Evolutionary conservation across 2,329 filamentous ascomycete genomes (phyloP).

Genomic region (Periconia macrospinosa): DNA sequence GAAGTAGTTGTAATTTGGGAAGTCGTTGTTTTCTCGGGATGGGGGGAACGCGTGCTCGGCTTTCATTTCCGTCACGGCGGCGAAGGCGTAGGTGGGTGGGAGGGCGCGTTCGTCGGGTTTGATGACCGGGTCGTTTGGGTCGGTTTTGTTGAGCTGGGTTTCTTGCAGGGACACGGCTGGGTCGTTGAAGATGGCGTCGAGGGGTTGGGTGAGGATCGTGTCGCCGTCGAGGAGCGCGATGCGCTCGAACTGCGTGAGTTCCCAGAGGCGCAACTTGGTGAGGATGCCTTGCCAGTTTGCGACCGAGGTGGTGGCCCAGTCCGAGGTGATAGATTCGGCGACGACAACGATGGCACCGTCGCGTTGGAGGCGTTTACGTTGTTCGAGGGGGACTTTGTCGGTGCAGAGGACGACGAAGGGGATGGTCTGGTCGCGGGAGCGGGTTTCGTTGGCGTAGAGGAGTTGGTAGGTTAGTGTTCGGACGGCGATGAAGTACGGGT

Average conservation of each 20-base stretch:
- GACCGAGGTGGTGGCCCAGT: conserved; percentile 27
- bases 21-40: conserved; percentile 19
- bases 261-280: conserved; percentile 41
- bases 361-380: conserved; percentile 35
- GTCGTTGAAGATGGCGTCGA: conserved; percentile 38
- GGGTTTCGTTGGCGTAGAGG: conserved; percentile 35
- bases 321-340: conserved; percentile 33
- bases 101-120: conserved; percentile 13
- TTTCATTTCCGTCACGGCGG: conserved; percentile 25
- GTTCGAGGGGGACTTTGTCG: conserved; percentile 33
- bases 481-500: conserved; percentile 39
- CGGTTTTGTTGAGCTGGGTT: conserved; percentile 15
- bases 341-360: conserved; percentile 42
- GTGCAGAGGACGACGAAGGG: conserved; percentile 45
- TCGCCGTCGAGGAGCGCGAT: conserved; percentile 41
- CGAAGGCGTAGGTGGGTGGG: conserved; percentile 29
- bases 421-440: conserved; percentile 36
- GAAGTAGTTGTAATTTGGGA: conserved; percentile 28
- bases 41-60: conserved; percentile 35
- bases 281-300: conserved; percentile 38
- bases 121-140: conserved; percentile 9
- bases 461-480: conserved; percentile 43
- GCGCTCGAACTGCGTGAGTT: conserved; percentile 34
- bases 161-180: conserved; percentile 23
- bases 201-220: conserved; percentile 26